Percentiles rank a stretch among this genome's conserved stretches.
These are phyloP conservation scores for Oryza brachyantha DNA, from an alignment of 176 grass and related monocot species.

Conservation along the genomic window DNA sequence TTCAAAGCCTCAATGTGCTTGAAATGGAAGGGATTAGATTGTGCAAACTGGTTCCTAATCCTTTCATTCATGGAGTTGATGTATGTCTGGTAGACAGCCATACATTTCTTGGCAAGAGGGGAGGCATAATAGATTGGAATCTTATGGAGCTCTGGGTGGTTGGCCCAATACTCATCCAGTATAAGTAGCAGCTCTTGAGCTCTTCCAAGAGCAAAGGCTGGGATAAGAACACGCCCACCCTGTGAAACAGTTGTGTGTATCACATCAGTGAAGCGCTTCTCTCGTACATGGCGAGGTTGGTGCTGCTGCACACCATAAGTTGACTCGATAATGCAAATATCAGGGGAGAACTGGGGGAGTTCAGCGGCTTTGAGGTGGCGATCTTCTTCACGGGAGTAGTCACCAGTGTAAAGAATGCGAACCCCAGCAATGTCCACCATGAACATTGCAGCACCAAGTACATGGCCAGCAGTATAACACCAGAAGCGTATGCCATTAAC, in stretches of 20 bases:
- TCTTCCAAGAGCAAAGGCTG: slow-evolving; percentile 89
- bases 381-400: slow-evolving; percentile 95
- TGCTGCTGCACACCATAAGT: slow-evolving; percentile 92
- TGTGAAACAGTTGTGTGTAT: slow-evolving; percentile 80
- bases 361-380: slow-evolving; percentile 86
- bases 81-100: slow-evolving; percentile 97
- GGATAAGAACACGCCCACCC: slow-evolving; percentile 84
- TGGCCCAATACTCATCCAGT: slow-evolving; percentile 94
- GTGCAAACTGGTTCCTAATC: slow-evolving; percentile 87
- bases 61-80: slow-evolving; percentile 98
- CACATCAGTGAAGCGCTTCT: slow-evolving; percentile 90
- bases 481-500: slow-evolving; percentile 98
- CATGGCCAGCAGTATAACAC: slow-evolving; percentile 97
- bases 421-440: slow-evolving; percentile 98
- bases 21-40: slow-evolving; percentile 87
- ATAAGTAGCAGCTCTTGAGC: slow-evolving; percentile 91
- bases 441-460: slow-evolving; percentile 97
- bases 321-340: slow-evolving; percentile 91
- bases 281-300: slow-evolving; percentile 63
- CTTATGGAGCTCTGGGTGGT: slow-evolving; percentile 86
- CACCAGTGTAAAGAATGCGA: slow-evolving; percentile 83
- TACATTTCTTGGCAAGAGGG: slow-evolving; percentile 90
- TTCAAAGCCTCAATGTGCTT: slow-evolving; percentile 87
- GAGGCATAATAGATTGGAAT: slow-evolving; percentile 97
- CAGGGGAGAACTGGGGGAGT: slow-evolving; percentile 77